Conservation (phyloP, 805 yeast species). For the Wickerhamomyces hampshirensis region DNA sequence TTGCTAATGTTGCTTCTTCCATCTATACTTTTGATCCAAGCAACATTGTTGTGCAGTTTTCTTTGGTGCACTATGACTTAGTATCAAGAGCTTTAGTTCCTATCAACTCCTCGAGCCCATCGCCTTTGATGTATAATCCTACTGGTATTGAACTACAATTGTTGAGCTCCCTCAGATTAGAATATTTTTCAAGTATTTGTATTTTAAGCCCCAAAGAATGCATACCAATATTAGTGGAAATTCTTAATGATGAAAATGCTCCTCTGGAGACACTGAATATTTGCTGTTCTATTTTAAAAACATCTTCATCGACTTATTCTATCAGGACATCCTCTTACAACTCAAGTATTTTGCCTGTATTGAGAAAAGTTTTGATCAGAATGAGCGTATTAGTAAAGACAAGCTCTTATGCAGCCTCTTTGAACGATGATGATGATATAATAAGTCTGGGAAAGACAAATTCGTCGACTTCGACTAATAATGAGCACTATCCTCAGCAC, state of each 20-base stretch:
- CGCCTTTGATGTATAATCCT: slow-evolving; percentile 14
- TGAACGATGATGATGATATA: slow-evolving; percentile 17
- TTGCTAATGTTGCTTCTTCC: slow-evolving; percentile 31
- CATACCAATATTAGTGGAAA: slow-evolving; percentile 17
- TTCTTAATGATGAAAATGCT: slow-evolving; percentile 26
- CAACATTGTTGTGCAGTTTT: slow-evolving; percentile 27
- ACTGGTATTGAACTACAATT: slow-evolving; percentile 18
- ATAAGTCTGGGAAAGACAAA: slow-evolving; percentile 12
- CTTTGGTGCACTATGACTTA: slow-evolving; percentile 16
- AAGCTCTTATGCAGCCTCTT: slow-evolving; percentile 14
- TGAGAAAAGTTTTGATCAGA: slow-evolving; percentile 26
- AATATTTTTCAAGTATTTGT: slow-evolving; percentile 24
- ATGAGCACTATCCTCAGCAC: slow-evolving; percentile 7
- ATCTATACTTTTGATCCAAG: slow-evolving; percentile 22
- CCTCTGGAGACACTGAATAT: slow-evolving; percentile 30
- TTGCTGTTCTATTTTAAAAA: slow-evolving; percentile 33
- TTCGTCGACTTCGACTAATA: slow-evolving; percentile 18
- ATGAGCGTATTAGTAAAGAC: slow-evolving; percentile 16
- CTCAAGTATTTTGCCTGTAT: slow-evolving; percentile 26
- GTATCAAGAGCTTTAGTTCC: slow-evolving; percentile 22
- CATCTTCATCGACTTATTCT: slow-evolving; percentile 28
- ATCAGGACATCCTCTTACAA: slow-evolving; percentile 21
- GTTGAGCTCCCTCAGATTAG: slow-evolving; percentile 25
- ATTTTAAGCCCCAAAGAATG: slow-evolving; percentile 16
- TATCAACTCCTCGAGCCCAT: slow-evolving; percentile 12